phyloP scores from a whole-genome alignment of 192 early-diverging fungal genomes.

The Podila clonocystis region DNA sequence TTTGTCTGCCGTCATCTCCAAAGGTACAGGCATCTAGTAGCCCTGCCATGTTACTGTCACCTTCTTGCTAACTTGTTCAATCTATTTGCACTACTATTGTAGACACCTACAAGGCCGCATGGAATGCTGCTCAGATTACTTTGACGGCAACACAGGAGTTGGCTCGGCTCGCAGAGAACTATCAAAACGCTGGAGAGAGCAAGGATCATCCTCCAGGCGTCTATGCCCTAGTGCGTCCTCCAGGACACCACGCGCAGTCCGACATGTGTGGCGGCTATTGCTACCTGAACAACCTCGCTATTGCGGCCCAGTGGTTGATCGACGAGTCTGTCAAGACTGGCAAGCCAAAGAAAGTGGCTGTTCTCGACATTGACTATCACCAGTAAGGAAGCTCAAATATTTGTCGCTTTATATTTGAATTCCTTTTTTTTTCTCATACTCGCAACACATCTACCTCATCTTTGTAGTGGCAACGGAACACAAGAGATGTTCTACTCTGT shows the following conservation, averaged over 20 bases:
- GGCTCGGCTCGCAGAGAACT: slow-evolving; percentile 45
- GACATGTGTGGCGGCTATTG: slow-evolving; percentile 66
- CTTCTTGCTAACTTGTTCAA: not conserved
- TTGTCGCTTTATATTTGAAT: too few relatives aligned
- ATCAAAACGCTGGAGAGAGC: slow-evolving; percentile 1
- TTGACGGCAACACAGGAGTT: slow-evolving; percentile 67
- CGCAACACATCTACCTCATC: not conserved
- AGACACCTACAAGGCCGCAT: slow-evolving; percentile 73
- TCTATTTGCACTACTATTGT: not conserved
- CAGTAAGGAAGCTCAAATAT: slow-evolving; percentile 41
- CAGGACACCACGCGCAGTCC: slow-evolving; percentile 65
- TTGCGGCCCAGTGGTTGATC: slow-evolving; percentile 58
- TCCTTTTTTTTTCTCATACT: not conserved
- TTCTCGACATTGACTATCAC: slow-evolving; percentile 67
- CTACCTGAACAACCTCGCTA: slow-evolving; percentile 63
- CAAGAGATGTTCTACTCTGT: slow-evolving; percentile 63
- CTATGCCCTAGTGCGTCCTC: slow-evolving; percentile 66
- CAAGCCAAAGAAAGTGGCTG: slow-evolving; percentile 54
- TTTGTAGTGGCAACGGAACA: slow-evolving; percentile 63
- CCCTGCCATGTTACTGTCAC: not conserved
- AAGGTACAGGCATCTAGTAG: slow-evolving; percentile 25
- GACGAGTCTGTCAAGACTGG: slow-evolving; percentile 44
- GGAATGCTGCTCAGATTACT: slow-evolving; percentile 72
- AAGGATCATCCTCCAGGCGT: slow-evolving; percentile 52
- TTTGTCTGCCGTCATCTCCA: slow-evolving; percentile 59